A percentile compares a stretch with the other conserved stretches of the same genome.
Evolutionary conservation across 306 rosid species (phyloP).

Genomic region (Begonia loranthoides): DNA sequence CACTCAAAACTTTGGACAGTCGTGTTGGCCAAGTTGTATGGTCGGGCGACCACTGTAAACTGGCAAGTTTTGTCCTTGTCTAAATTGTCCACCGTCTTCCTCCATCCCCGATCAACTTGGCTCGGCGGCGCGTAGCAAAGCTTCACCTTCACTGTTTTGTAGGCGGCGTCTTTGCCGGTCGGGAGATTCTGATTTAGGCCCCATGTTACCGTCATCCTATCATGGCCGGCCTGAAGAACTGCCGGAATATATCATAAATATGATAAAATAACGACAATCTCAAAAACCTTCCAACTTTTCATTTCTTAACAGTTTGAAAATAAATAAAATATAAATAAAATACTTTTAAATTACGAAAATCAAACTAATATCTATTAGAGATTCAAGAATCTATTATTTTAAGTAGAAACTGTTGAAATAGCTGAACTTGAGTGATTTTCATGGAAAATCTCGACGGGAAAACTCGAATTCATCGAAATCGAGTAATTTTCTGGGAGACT

Average conservation of each 20-base stretch:
- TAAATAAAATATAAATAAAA: background rate
- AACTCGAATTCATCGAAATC: too few relatives aligned
- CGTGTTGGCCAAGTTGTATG: constrained; percentile 42
- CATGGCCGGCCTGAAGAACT: constrained; percentile 63
- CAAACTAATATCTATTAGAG: too few relatives aligned
- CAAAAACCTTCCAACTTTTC: too few relatives aligned
- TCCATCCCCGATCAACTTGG: constrained; percentile 78
- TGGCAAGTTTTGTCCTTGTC: constrained; percentile 68
- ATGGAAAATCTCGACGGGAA: too few relatives aligned
- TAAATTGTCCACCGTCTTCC: constrained; percentile 58
- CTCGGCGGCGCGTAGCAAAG: constrained; percentile 77
- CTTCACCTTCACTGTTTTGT: constrained; percentile 51
- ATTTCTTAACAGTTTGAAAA: background rate
- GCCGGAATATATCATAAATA: constrained; percentile 8
- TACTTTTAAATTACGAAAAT: background rate
- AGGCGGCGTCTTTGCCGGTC: constrained; percentile 42
- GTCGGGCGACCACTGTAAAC: constrained; percentile 25
- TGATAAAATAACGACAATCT: too few relatives aligned
- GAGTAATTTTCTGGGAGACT: too few relatives aligned
- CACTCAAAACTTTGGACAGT: constrained; percentile 30
- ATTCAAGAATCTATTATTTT: too few relatives aligned
- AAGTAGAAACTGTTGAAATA: too few relatives aligned
- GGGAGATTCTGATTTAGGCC: constrained; percentile 28
- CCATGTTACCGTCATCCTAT: constrained; percentile 56
- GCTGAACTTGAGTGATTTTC: too few relatives aligned